phyloP scores from a whole-genome alignment of 2,329 filamentous ascomycete genomes.

The Xylariales sp. region DNA sequence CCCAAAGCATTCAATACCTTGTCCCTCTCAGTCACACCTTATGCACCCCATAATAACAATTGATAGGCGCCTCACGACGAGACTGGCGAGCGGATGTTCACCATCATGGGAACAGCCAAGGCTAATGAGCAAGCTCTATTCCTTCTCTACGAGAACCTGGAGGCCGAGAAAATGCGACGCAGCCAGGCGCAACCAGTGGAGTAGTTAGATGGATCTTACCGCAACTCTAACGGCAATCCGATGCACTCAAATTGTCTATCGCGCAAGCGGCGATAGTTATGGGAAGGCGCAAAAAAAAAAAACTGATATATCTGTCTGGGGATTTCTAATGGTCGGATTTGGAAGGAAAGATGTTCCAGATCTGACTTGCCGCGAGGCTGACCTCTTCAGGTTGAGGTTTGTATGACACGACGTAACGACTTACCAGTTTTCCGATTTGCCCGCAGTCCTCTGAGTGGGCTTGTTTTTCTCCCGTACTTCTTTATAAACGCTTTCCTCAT shows the following conservation, averaged over 20 bases:
- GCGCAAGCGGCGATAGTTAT: too few species aligned
- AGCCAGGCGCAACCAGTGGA: constrained; percentile 65
- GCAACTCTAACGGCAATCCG: constrained; percentile 9
- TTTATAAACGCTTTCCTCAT: constrained; percentile 24
- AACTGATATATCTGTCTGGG: constrained; percentile 26
- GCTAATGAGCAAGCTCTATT: constrained; percentile 96
- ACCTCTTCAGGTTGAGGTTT: constrained; percentile 37
- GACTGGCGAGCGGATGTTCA: constrained; percentile 98
- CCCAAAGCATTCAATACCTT: too few species aligned
- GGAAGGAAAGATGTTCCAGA: constrained; percentile 45
- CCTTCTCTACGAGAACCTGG: constrained; percentile 95
- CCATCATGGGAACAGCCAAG: constrained; percentile 91
- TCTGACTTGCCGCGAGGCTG: constrained; percentile 61
- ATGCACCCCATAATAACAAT: too few species aligned
- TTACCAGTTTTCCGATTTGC: constrained; percentile 16
- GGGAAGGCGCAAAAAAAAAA: too few species aligned
- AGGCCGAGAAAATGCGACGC: constrained; percentile 98
- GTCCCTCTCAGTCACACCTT: too few species aligned
- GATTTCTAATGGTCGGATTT: constrained; percentile 43
- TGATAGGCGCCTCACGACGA: constrained; percentile 94
- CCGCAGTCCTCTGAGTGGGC: constrained; percentile 15
- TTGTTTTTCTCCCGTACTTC: constrained; percentile 17
- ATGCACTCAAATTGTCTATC: too few species aligned
- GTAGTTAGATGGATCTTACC: constrained; percentile 27
- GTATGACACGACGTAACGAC: constrained; percentile 41